Base-by-base conservation (phyloP, 2,329 filamentous ascomycete genomes). In the Rhytidhysteron rufulum region DNA sequence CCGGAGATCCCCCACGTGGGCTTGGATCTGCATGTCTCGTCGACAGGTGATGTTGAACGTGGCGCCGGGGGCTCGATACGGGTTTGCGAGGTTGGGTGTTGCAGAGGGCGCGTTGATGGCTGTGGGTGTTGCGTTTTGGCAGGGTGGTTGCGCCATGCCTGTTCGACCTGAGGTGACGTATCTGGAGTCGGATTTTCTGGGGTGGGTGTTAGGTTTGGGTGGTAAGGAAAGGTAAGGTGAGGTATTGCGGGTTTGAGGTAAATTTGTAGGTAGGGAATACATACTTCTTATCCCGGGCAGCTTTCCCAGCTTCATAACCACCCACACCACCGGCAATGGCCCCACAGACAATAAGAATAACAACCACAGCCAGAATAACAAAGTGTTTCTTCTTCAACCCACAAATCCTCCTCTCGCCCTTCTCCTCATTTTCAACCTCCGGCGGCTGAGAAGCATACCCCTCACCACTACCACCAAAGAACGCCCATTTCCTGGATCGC, bases 11-110 rank as follows among this genome's bases (percentile, higher is more conserved):
- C 9, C 24, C n/a, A 46, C 37, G n/a, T 18, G 20, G 9, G 31
- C 35, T 5, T 21, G 24, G n/a, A 5, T 20, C 6, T 34, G 44
- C 1, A 44, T 32, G 20, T 41, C 41, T 21, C 44, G 44, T 2
- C 39, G 41, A 34, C 44, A 47, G 21, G 44, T 47, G 22, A 47
- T 47, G 38, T 39, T 40, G 39, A 42, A 47, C 27, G 37, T 43
- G 3, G 37, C 41, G 15, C 41, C 41, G 15, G 19, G 30, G 7
- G 41, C 27, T 11, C 40, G 37, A 31, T 29, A 43, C 13, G 44
- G 38, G 16, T 37, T 42, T 15, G 29, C 13, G 21, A 47, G 37
- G 30, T 37, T 19, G 15, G 44, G 44, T 7, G 41, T 21, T 31
- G 10, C 9, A 34, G 33, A 32, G 17, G 31, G 37, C 30, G 27